phyloP scores from a whole-genome alignment of 2,329 filamentous ascomycete species.

The Albophoma yamanashiensis region DNA sequence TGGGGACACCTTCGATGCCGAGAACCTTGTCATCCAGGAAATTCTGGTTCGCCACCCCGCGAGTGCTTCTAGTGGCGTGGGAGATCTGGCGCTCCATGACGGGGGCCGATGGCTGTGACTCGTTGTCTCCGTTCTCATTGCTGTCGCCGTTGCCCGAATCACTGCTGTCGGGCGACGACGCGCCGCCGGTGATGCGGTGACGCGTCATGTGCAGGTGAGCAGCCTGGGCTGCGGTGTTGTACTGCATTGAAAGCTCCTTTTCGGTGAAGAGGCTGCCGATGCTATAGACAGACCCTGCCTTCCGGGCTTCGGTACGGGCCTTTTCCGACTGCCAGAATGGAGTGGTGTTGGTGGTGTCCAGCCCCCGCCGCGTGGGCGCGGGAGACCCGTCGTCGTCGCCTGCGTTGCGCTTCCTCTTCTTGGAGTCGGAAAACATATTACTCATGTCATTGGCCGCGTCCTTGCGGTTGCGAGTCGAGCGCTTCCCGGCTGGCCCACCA shows the following conservation, averaged over 20 bases:
- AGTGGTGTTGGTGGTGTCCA: conserved; percentile 48
- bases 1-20: conserved; percentile 49
- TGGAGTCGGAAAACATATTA: conserved; percentile 40
- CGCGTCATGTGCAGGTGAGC: conserved; percentile 52
- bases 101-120: conserved; percentile 36
- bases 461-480: conserved; percentile 50
- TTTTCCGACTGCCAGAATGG: conserved; percentile 54
- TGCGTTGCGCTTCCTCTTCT: conserved; percentile 52
- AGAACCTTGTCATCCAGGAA: conserved; percentile 47
- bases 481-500: conserved; percentile 51
- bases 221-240: conserved; percentile 51
- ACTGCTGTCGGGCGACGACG: conserved; percentile 40
- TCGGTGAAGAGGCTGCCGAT: conserved; percentile 63
- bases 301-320: conserved; percentile 39
- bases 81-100: conserved; percentile 55
- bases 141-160: conserved; percentile 41
- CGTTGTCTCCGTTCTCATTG: conserved; percentile 36
- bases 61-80: conserved; percentile 53
- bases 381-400: conserved; percentile 55
- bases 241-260: conserved; percentile 56
- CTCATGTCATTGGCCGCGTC: conserved; percentile 33
- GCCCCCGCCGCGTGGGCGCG: conserved; percentile 41
- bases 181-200: conserved; percentile 40
- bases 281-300: conserved; percentile 51
- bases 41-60: conserved; percentile 41